Base-by-base conservation (phyloP, 2,329 filamentous ascomycete genomes). In the Gyromitra esculenta region DNA sequence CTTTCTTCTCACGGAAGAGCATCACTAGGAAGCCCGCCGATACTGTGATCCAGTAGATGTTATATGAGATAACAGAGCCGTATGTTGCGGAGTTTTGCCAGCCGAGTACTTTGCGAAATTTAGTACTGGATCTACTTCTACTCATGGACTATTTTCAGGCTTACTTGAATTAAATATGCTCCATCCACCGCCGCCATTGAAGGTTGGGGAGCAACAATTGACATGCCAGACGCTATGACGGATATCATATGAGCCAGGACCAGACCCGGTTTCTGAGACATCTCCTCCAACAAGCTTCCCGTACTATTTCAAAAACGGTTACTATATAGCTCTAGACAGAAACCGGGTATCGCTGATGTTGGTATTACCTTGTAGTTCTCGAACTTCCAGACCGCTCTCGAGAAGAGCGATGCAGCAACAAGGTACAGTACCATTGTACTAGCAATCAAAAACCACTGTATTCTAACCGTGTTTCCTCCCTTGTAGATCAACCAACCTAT, bases 61-160 rank as follows among this genome's bases (percentile, higher is more conserved):
- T 96, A 85, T 97, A 97, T 0, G 91, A 90, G 78, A 97, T 89
- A 79, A 97, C 91, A 0, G 92, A 94, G 66, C 93, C 93, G 81
- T 95, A 94, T 1, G 93, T 96, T 4, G 92, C 94, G 11, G 91
- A 93, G 85, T 97, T 97, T 77, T 90, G 88, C 94, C 94, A 97
- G 75, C 94, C 93, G 9, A 97, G 86, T 68, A 97, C 80, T 81
- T 56, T 66, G 5, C 1, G 41, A 13, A 25, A 63, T 48, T 77
- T 75, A 79, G 67, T 60, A 54, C 13, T 8, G 9, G 18, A 6
- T 5, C 6, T 15, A 15, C 13, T 9, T 8, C 7, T 45, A 48
- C 31, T 25, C 8, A 56, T 52, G 50, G 25, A 21, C 45, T 43
- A 1, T 15, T 5, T n/a, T 5, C 1, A 9, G 41, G 78, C 79